These are phyloP conservation scores for Botryosphaeria dothidea DNA, from an alignment of 2,329 filamentous ascomycete species.

Conservation along the genomic window DNA sequence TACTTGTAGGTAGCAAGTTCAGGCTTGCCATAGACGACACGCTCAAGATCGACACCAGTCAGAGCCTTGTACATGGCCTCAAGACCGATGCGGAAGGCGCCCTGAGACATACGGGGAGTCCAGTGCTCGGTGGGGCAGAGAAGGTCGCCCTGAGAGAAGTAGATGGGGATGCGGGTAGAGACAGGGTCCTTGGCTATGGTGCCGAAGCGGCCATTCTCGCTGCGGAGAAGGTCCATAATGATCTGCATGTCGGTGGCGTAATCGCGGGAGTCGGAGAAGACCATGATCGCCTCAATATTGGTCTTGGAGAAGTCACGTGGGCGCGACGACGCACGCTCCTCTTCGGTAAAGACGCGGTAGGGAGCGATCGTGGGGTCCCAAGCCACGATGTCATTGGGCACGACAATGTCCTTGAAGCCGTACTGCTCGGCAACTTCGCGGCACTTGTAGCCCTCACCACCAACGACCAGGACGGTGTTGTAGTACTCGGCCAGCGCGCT, in stretches of 20 bases:
- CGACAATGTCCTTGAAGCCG: conserved; percentile 72
- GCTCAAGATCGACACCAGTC: conserved; percentile 70
- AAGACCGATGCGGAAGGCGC: conserved; percentile 72
- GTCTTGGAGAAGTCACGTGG: conserved; percentile 71
- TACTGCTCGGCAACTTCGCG: conserved; percentile 72
- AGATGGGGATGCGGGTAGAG: conserved; percentile 69
- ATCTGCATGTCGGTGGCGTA: conserved; percentile 76
- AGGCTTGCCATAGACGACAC: conserved; percentile 75
- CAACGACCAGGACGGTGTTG: conserved; percentile 72
- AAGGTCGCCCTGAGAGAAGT: conserved; percentile 68
- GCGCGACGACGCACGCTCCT: conserved; percentile 66
- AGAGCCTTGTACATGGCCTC: conserved; percentile 73
- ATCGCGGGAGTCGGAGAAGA: conserved; percentile 73
- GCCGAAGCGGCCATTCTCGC: conserved; percentile 65
- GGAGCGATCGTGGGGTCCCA: conserved; percentile 70
- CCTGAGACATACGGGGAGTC: conserved; percentile 69
- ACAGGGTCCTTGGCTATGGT: conserved; percentile 68
- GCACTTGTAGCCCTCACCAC: conserved; percentile 74
- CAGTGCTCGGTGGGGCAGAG: conserved; percentile 63
- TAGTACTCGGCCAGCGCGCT: conserved; percentile 75
- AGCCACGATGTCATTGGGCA: conserved; percentile 72
- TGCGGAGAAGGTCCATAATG: conserved; percentile 71
- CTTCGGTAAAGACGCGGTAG: conserved; percentile 66
- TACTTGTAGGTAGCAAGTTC: conserved; percentile 77
- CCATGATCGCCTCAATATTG: conserved; percentile 73